Conservation (phyloP, 1,284 basidiomycete genomes). For the Pholiota adiposa region DNA sequence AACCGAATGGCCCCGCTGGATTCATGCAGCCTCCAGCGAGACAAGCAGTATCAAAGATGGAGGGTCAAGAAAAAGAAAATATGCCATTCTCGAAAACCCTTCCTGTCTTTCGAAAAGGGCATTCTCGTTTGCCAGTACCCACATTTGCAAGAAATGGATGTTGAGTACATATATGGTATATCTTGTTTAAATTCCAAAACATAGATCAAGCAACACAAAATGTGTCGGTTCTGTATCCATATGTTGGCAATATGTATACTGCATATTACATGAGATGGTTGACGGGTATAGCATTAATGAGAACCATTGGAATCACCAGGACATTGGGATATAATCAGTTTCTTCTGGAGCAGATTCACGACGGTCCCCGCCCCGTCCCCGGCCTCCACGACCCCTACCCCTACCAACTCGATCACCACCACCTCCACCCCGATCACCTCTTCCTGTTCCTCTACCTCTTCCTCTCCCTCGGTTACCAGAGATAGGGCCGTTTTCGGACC, state of each 20-base stretch:
- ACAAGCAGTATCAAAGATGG: neutral
- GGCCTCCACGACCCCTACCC: conserved; percentile 9
- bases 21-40: neutral
- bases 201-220: neutral
- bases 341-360: neutral
- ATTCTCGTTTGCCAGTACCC: conserved; percentile 17
- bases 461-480: conserved; percentile 14
- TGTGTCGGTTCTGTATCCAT: neutral
- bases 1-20: neutral
- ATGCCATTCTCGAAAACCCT: conserved; percentile 8
- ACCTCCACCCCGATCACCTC: conserved; percentile 17
- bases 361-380: conserved; percentile 30
- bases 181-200: neutral
- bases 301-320: neutral
- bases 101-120: conserved; percentile 11
- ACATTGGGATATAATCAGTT: neutral
- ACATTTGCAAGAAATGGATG: conserved; percentile 1
- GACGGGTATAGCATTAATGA: conserved; percentile 8
- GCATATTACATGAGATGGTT: neutral
- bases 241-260: neutral
- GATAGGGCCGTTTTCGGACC: conserved; percentile 10
- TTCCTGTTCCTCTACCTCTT: conserved; percentile 12
- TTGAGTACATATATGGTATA: neutral
- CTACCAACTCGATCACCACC: conserved; percentile 11
- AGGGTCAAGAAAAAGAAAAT: conserved; percentile 7